phyloP scores from a whole-genome alignment of 208 protist species.

The Herpetomonas tarakana region DNA sequence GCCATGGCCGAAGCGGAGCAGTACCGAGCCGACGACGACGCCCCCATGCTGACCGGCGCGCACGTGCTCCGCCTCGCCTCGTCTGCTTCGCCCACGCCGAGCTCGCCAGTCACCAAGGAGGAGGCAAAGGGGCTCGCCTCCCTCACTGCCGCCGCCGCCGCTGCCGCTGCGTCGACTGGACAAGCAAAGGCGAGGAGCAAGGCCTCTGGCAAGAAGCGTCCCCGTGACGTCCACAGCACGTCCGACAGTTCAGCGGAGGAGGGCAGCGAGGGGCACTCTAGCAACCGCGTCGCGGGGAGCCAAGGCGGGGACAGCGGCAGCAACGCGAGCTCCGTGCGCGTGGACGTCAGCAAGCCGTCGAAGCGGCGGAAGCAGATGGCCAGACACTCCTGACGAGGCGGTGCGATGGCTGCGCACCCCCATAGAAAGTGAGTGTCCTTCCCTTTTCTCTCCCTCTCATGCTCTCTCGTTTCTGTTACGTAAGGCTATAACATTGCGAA shows the following conservation, averaged over 20 bases:
- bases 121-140: background rate
- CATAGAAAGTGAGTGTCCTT: too few relatives aligned
- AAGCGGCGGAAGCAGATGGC: conserved; percentile 13
- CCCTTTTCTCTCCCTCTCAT: too few relatives aligned
- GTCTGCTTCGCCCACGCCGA: background rate
- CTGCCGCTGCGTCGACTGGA: too few relatives aligned
- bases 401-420: background rate
- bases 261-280: background rate
- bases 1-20: conserved; percentile 30
- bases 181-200: too few relatives aligned
- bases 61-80: background rate
- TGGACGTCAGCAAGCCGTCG: conserved; percentile 16
- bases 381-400: background rate
- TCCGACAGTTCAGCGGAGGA: background rate
- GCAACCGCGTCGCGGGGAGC: background rate
- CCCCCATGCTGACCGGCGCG: conserved; percentile 28
- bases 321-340: conserved; percentile 43
- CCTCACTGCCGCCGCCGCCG: background rate
- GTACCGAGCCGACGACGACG: conserved; percentile 39
- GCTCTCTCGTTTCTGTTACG: too few relatives aligned
- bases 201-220: background rate
- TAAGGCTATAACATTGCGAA: too few relatives aligned
- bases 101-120: background rate
- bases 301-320: conserved; percentile 9
- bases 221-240: background rate